phyloP scores from a whole-genome alignment of 768 basidiomycete species.

The Trametes cubensis region DNA sequence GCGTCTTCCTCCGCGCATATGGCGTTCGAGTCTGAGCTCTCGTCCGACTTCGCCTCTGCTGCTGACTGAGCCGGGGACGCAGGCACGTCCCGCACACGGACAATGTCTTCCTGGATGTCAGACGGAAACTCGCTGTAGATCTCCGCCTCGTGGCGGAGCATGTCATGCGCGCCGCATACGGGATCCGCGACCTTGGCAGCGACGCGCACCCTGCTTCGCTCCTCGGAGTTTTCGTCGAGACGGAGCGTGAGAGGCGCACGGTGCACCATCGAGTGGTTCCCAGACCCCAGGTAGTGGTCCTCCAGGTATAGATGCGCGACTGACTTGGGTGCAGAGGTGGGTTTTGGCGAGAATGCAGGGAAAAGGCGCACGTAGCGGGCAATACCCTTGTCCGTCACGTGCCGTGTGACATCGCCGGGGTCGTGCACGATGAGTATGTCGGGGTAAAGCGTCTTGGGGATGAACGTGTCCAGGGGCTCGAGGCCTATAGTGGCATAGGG shows the following conservation, averaged over 20 bases:
- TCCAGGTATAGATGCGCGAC: conserved; percentile 52
- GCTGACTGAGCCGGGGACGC: not conserved
- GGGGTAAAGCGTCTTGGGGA: conserved; percentile 22
- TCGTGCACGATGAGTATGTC: conserved; percentile 25
- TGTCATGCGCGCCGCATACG: not conserved
- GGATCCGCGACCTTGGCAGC: conserved; percentile 25
- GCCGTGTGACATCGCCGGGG: not conserved
- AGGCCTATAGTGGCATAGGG: too few relatives aligned
- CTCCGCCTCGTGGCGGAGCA: conserved; percentile 38
- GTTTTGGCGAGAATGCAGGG: not conserved
- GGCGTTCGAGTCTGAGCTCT: not conserved
- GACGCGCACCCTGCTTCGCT: conserved; percentile 23
- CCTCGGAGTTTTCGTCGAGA: conserved; percentile 7
- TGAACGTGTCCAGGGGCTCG: conserved; percentile 19
- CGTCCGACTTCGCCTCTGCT: not conserved
- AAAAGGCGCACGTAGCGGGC: conserved; percentile 16
- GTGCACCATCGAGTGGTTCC: conserved; percentile 55
- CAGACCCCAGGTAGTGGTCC: conserved; percentile 38
- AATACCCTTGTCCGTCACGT: not conserved
- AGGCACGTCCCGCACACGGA: not conserved
- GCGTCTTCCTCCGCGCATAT: too few relatives aligned
- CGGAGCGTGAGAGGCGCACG: conserved; percentile 53
- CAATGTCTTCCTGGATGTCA: conserved; percentile 50
- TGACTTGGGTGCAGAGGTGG: not conserved
- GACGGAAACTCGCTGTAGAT: conserved; percentile 48